Base-by-base conservation (phyloP, 768 basidiomycete species). In the Vishniacozyma victoriae region DNA sequence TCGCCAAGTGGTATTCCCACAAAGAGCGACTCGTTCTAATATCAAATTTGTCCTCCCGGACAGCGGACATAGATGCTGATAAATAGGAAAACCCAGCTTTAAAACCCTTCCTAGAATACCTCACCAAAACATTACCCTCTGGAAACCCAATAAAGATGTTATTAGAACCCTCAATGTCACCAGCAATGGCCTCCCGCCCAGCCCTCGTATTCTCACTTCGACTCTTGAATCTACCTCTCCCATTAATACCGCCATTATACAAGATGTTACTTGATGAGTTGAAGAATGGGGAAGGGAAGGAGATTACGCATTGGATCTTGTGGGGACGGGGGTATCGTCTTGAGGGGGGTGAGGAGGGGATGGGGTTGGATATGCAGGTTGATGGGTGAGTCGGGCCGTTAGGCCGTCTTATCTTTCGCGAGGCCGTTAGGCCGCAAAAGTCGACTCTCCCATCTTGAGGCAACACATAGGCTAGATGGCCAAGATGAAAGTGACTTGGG, bases 181-280 rank as follows among this genome's bases (percentile, higher is more conserved):
- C 54, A 16, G 45, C 62, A 16, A 46, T 41, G 58, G 27, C 71
- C 74, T 75, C 76, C 14, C 80, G 85, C 52, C 80, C 93, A 38
- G 93, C 88, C 2, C 77, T 95, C 15, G 77, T 96, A 7, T 76
- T 99, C 55, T 86, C 84, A 55, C 89, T 95, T 69, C 78, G 93
- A 0, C 76, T 97, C 42, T 78, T 95, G 57, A 99, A 97, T 69
- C 92, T 99, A 83, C 93, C 93, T 0, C 84, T 90, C 13, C 88
- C 96, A 59, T 81, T 91, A 27, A 78, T 92, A 7, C 85, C 90
- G 4, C 91, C 89, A 1, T 85, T 95, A 83, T 96, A 92, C 71
- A 77, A 77, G 36, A 90, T 96, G 86, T 77, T 97, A 19, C 74
- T 76, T 0, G 82, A 86, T 39, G 93, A 99, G 69, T 75, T 95